Base-by-base conservation (phyloP, 441 rosid genomes). In the Arabidopsis hybrid region DNA sequence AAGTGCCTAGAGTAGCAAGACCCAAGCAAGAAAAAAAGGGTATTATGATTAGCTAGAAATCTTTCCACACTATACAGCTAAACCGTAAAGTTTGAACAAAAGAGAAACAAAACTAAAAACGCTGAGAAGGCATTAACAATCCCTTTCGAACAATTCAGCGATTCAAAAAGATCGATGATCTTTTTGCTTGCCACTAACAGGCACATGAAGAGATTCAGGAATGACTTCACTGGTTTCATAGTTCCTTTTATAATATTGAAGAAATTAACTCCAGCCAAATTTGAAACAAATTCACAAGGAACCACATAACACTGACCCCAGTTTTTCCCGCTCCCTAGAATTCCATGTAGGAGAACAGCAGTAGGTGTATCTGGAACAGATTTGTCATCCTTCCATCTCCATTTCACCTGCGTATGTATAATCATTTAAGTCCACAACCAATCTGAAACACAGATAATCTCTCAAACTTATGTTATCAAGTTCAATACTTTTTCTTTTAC, bases 261-360 rank as follows among this genome's bases (percentile, higher is more conserved):
- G 26, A 51, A 40, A 60, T 13, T 8, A 35, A 21, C n/a, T 2
- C 14, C 32, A 73, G n/a, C 35, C 12, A 0, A 68, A 29, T 34
- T 43, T 35, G 17, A 60, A 66, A 34, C 9, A 2, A 60, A 12
- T 60, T 35, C 36, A 63, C 59, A 60, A 60, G 49, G 16, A 57
- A 60, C 38, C 3, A 6, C 8, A 21, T 2, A 16, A 47, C 12
- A 79, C 91, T 65, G 77, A 95, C 99, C 92, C 97, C 96, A 95
- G 70, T 95, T 95, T 77, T 95, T 95, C 67, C 94, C 78, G 79
- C 97, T 78, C 53, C 99, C 99, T 17, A 95, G 79, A 70, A 95
- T 95, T 35, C 99, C 99, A 53, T 95, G 99, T 78, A 95, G 51
- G 79, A 95, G 95, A 65, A 95, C 89, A 32, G 99, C 99, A 0